A percentile compares a stretch with the other conserved stretches of the same genome.
Evolutionary conservation across 2,329 filamentous ascomycete species (phyloP).

Genomic region (Aspergillus sp.): DNA sequence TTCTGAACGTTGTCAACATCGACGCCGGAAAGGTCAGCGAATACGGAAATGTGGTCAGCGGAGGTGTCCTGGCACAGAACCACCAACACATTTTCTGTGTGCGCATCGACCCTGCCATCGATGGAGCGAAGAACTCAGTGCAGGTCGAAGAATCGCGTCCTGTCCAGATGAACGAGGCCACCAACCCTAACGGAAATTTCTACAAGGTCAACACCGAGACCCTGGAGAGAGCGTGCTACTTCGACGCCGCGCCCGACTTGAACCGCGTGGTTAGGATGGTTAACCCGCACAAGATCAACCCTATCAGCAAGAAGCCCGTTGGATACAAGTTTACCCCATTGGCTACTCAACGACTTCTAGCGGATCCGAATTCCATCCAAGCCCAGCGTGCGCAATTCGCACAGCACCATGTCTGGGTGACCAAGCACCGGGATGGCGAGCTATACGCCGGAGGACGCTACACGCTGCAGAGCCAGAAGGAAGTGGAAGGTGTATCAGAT

Average conservation of each 20-base stretch:
- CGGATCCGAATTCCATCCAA: constrained; percentile 54
- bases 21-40: constrained; percentile 60
- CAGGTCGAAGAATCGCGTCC: constrained; percentile 58
- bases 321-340: constrained; percentile 58
- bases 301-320: constrained; percentile 53
- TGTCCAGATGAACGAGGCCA: constrained; percentile 53
- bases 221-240: constrained; percentile 48
- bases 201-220: constrained; percentile 51
- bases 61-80: constrained; percentile 65
- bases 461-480: constrained; percentile 52
- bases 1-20: constrained; percentile 64
- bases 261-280: constrained; percentile 59
- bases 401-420: constrained; percentile 57
- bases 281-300: constrained; percentile 53
- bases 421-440: constrained; percentile 52
- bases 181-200: constrained; percentile 55
- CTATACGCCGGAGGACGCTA: constrained; percentile 56
- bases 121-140: constrained; percentile 55
- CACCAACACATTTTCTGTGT: constrained; percentile 75
- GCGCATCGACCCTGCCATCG: constrained; percentile 61
- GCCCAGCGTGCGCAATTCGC: constrained; percentile 54
- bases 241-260: constrained; percentile 44
- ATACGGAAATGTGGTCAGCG: constrained; percentile 66
- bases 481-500: constrained; percentile 36
- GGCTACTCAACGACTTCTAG: constrained; percentile 58